Base-by-base conservation (phyloP, 1,284 basidiomycete species). In the Ganoderma sp. region DNA sequence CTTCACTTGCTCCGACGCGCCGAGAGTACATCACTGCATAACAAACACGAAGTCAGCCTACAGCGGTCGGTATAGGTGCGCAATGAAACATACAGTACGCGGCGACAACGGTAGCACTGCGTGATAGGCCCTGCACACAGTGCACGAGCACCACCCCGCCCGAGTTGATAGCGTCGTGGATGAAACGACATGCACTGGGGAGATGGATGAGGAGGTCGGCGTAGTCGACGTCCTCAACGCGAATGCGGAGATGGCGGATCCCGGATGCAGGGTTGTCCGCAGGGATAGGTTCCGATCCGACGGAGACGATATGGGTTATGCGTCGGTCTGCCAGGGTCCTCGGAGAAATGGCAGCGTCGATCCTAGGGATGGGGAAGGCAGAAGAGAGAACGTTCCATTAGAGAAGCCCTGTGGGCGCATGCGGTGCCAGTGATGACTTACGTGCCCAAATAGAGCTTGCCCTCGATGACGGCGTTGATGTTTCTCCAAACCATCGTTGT, bases 141-240 rank as follows among this genome's bases (percentile, higher is more conserved):
- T 96, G 94, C 17, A 97, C 94, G 58, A 97, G 85, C 68, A 95
- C 87, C 59, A 88, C 86, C 6, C 94, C 94, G 56, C 89, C 89
- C 17, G 81, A 78, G 42, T 81, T 79, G 61, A 95, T 78, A 14
- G 93, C 93, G 56, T 88, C 80, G 74, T 94, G 87, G 74, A 97
- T 95, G 79, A 95, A 96, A 61, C 84, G 87, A 77, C 92, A 91
- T 25, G 92, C 90, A 48, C 81, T 78, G n/a, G 92, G 91, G 68
- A 96, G 83, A 76, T 92, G 85, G 57, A 93, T 91, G 66, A 95
- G 83, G 64, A 96, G 86, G 77, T 95, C 90, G 71, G 91, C 94
- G 73, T 94, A 91, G 76, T 94, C 92, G 72, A 93, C 87, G 78
- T 96, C 94, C 74, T 92, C 89, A 56, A 94, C 85, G 61, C 87